Evolutionary conservation across 208 protist genomes (phyloP).

Genomic region (Tritrichomonas musculus): DNA sequence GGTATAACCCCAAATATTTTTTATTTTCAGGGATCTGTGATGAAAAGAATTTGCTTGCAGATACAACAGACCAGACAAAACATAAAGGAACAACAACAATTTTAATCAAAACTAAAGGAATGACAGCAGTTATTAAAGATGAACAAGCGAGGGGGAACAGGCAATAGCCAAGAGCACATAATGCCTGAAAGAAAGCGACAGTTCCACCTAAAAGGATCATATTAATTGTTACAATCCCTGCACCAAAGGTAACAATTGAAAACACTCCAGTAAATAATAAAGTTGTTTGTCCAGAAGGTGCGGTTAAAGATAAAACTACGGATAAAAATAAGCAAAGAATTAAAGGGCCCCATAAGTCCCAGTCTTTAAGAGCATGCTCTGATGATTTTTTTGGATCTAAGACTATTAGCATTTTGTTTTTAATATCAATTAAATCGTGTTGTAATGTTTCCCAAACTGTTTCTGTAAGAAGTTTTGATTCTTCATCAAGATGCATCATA

Average conservation of each 20-base stretch:
- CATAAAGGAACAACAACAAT: background rate
- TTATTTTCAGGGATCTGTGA: background rate
- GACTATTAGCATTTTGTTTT: background rate
- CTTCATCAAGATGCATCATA: background rate
- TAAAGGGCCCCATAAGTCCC: constrained; percentile 22
- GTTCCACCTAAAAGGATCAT: background rate
- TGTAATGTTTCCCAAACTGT: constrained; percentile 17
- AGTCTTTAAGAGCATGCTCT: background rate
- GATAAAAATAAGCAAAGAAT: background rate
- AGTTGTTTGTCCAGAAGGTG: background rate
- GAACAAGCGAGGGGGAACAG: background rate
- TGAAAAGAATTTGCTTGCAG: background rate
- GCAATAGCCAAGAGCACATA: constrained; percentile 23
- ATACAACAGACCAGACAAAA: background rate
- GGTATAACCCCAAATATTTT: background rate
- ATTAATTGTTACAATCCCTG: background rate
- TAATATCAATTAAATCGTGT: background rate
- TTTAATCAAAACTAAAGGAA: background rate
- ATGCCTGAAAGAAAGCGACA: background rate
- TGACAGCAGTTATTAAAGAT: background rate
- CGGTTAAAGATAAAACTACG: background rate
- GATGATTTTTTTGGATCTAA: constrained; percentile 19
- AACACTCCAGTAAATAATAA: background rate
- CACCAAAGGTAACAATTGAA: background rate
- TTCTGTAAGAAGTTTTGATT: background rate